phyloP scores from a whole-genome alignment of 2,329 filamentous ascomycete genomes.

The Grosmannia clavigera region DNA sequence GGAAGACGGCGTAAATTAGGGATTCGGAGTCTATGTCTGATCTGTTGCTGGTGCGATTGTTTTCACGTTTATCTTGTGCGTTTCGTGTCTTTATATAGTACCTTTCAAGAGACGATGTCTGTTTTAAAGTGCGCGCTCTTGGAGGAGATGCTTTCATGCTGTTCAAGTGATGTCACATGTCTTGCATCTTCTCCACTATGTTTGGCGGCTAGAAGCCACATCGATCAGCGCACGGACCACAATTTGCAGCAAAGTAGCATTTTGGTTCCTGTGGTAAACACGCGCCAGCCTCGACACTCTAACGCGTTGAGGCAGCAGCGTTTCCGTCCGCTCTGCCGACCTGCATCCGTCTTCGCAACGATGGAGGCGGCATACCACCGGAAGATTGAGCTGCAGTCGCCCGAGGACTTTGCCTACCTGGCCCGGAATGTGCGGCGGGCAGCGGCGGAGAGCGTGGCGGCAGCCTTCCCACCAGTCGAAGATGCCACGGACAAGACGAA shows the following conservation, averaged over 20 bases:
- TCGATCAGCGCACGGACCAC: not conserved
- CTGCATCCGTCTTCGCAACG: not conserved
- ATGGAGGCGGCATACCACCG: conserved; percentile 41
- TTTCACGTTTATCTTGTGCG: not conserved
- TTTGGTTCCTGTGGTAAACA: not conserved
- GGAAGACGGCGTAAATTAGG: not conserved
- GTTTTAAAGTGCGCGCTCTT: too few relatives aligned
- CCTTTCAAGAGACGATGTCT: not conserved
- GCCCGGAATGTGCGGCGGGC: conserved; percentile 56
- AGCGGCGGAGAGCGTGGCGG: conserved; percentile 53
- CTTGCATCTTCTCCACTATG: not conserved
- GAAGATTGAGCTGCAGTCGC: conserved; percentile 69
- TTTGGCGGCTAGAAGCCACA: not conserved
- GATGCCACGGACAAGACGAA: conserved; percentile 14
- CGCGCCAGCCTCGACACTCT: not conserved
- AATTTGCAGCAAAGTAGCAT: not conserved
- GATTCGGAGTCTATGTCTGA: not conserved
- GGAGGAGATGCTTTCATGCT: not conserved
- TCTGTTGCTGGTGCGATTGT: not conserved
- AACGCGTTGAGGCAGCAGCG: not conserved
- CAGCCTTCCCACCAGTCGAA: conserved; percentile 52
- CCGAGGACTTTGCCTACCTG: conserved; percentile 59
- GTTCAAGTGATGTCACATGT: conserved; percentile 1
- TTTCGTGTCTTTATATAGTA: not conserved
- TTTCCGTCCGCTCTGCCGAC: not conserved